phyloP scores from a whole-genome alignment of 2,329 filamentous ascomycete genomes.

The Nemania bipapillata region DNA sequence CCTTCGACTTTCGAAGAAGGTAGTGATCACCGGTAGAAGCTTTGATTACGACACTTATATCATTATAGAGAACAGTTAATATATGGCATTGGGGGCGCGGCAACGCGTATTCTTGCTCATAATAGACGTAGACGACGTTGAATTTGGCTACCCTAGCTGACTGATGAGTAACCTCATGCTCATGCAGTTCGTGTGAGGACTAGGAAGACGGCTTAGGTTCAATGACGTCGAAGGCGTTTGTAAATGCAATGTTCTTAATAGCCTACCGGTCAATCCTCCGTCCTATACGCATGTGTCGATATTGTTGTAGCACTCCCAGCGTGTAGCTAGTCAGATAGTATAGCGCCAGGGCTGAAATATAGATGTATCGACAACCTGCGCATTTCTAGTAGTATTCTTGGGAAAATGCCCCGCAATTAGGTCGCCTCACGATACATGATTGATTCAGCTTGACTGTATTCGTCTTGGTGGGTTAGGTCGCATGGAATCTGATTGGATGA shows the following conservation, averaged over 20 bases:
- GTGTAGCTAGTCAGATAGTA: slow-evolving; percentile 22
- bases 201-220: slow-evolving; percentile 3
- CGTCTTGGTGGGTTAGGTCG: slow-evolving; percentile 8
- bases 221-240: slow-evolving; percentile 43
- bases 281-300: slow-evolving; percentile 6
- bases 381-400: background rate
- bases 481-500: slow-evolving; percentile 17
- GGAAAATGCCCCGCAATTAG: slow-evolving; percentile 13
- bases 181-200: slow-evolving; percentile 9
- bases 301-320: slow-evolving; percentile 10
- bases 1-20: slow-evolving; percentile 29
- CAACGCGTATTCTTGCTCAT: slow-evolving; percentile 2
- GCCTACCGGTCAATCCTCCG: slow-evolving; percentile 17
- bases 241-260: slow-evolving; percentile 6
- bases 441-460: slow-evolving; percentile 22
- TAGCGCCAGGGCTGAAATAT: slow-evolving; percentile 27
- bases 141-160: slow-evolving; percentile 14
- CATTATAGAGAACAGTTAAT: background rate
- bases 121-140: background rate
- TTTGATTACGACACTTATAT: slow-evolving; percentile 24
- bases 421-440: slow-evolving; percentile 11
- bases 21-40: slow-evolving; percentile 40
- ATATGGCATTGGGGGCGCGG: background rate
- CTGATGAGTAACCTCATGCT: slow-evolving; percentile 1
- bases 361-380: background rate